Evolutionary conservation across 2,329 filamentous ascomycete genomes (phyloP), one percentile per base, ranked within the genome.

Genomic region (Alternaria panax): DNA sequence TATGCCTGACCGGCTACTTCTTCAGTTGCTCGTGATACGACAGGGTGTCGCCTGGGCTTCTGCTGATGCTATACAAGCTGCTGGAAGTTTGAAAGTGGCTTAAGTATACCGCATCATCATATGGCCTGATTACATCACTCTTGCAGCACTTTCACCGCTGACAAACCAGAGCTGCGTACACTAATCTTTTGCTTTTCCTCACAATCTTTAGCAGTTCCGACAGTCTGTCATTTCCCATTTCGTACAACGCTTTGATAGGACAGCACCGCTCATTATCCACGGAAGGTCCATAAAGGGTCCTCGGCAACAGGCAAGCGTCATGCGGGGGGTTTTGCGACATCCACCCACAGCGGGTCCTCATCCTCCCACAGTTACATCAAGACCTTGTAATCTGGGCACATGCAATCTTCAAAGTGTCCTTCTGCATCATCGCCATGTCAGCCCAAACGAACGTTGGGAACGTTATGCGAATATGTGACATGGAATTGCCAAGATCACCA

Each of bases 301-400:
- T 50, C 51, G 46, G 47, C 28, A 60, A 34, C 32, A 43, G 32
- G 48, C 51, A 62, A 52, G 51, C 47, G 59, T 36, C 46, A 55
- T 48, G 59, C 47, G 59, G 51, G 59, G 53, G 28, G 27, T 27
- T 56, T 45, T 34, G 22, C 42, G 36, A 42, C 40, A 40, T 42
- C 46, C 24, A 52, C 40, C 43, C 30, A 56, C 41, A 30, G 51
- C 43, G 57, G 51, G 52, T 40, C 51, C 30, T 41, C 47, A 47
- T 51, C 45, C 28, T 56, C 47, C 28, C 40, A 43, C 34, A 20
- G 30, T 34, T 25, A 32, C 45, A 48, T 48, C 45, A 36, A 48
- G 20, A 48, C 45, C 16, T 16, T 30, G 28, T 16, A 20, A 30
- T 25, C 30, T 20, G 28, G 24, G n/a, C 30, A 36, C 32, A 22